Percentiles rank a stretch among this genome's conserved stretches.
Evolutionary conservation across 306 rosid genomes (phyloP).

Genomic region (Carpinus fangiana): DNA sequence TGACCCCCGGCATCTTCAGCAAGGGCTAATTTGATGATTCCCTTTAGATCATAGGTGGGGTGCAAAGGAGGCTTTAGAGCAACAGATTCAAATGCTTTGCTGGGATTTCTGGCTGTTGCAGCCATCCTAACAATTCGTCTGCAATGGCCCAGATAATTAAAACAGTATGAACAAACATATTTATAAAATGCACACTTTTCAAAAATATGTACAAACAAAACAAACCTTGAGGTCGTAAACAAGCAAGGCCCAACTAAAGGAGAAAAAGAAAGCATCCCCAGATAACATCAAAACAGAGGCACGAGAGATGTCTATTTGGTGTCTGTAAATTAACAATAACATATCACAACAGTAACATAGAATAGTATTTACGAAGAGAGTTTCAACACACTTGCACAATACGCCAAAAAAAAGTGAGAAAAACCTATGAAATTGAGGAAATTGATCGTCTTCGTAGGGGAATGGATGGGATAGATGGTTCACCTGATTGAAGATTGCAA

Average conservation of each 20-base stretch:
- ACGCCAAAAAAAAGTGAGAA: background rate
- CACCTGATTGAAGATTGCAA: background rate
- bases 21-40: constrained; percentile 71
- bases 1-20: constrained; percentile 80
- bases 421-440: background rate
- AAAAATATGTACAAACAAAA: background rate
- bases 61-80: constrained; percentile 73
- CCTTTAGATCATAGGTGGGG: constrained; percentile 86
- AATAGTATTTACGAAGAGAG: background rate
- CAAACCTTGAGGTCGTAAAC: background rate
- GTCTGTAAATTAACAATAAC: background rate
- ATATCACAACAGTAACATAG: background rate
- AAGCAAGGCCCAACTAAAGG: background rate
- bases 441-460: background rate
- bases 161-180: background rate
- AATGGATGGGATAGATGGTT: background rate
- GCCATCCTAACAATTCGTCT: constrained; percentile 55
- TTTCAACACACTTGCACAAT: background rate
- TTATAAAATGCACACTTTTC: background rate
- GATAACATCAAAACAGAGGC: background rate
- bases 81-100: constrained; percentile 44
- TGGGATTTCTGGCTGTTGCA: constrained; percentile 37
- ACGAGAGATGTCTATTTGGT: background rate
- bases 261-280: background rate
- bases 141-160: constrained; percentile 28